Base-by-base conservation (phyloP, 352 stramenopile species). In the Aphanomyces euteiches region DNA sequence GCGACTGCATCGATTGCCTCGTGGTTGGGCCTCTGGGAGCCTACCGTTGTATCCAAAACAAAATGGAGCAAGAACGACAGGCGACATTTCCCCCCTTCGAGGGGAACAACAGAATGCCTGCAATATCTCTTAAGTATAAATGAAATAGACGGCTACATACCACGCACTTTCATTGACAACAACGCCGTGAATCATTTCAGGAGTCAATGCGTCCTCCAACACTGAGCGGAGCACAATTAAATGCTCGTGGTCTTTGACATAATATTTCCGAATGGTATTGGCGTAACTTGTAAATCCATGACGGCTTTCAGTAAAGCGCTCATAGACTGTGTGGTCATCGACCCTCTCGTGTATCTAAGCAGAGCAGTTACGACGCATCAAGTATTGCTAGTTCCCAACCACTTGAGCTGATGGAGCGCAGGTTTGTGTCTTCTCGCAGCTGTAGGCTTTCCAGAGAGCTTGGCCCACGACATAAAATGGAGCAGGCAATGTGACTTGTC, bases 171-270 rank as follows among this genome's bases (percentile, higher is more conserved):
- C 43, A 13, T 61, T 50, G 3, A 39, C 64, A 0, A 37, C 28
- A 15, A 41, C 40, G 37, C 64, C 64, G 37, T 61, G 21, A 10
- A n/a, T 36, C 64, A 70, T 63, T 8, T 70, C 21, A 10, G 64
- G 64, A 5, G 47, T n/a, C 6, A 70, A 34, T 17, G 64, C 64
- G 38, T 70, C 64, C 47, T 70, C 64, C 5, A 70, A 21, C 39
- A 70, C 64, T 7, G 64, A 64, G 2, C 64, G 64, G 47, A 47
- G 61, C 40, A 64, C 12, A 3, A 70, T 54, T 3, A 70, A n/a
- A 41, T 61, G 54, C 8, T 37, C 54, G 19, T 6, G 28, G 21
- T 61, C 28, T 3, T 37, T 10, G 28, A 28, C 28, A 37, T 61
- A 61, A 6, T 45, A 61, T 17, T 61, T 61, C 6, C 54, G 54